Percentiles rank a stretch among this genome's conserved stretches.
Conservation (phyloP, 352 stramenopile species). For the Vaucheria bursata region DNA sequence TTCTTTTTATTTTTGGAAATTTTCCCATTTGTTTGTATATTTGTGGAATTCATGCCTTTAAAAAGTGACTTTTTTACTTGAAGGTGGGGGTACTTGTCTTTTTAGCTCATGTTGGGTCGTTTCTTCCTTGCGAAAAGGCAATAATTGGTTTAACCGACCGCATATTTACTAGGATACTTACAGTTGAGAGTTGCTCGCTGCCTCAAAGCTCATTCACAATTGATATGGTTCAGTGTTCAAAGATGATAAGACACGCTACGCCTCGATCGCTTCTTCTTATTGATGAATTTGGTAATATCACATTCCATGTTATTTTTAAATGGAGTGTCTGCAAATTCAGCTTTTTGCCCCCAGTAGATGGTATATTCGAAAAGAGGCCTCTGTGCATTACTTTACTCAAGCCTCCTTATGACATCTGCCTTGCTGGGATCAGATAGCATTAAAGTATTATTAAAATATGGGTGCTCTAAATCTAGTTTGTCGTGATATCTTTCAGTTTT, state of each 20-base stretch:
- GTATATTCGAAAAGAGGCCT: too few species aligned
- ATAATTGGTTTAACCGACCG: constrained; percentile 49
- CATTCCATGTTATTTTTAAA: too few species aligned
- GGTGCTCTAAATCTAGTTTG: too few species aligned
- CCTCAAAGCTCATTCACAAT: constrained; percentile 51
- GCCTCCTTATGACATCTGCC: too few species aligned
- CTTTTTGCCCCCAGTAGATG: too few species aligned
- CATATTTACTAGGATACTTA: constrained; percentile 49
- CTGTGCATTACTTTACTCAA: too few species aligned
- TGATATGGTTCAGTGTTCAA: constrained; percentile 37
- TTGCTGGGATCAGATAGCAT: too few species aligned
- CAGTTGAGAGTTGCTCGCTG: constrained; percentile 42
- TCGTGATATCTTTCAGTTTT: too few species aligned
- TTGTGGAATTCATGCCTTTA: too few species aligned
- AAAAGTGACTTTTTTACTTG: too few species aligned
- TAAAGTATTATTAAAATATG: too few species aligned
- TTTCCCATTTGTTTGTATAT: neutral
- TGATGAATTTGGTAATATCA: constrained; percentile 36
- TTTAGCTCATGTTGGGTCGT: constrained; percentile 49
- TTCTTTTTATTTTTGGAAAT: neutral
- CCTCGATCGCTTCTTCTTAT: constrained; percentile 34
- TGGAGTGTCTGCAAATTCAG: too few species aligned
- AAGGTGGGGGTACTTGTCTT: constrained; percentile 45
- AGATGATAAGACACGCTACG: constrained; percentile 31
- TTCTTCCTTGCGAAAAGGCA: constrained; percentile 45